Conservation (phyloP, 108 stramenopile genomes). For the Fistulifera pelliculosa region DNA sequence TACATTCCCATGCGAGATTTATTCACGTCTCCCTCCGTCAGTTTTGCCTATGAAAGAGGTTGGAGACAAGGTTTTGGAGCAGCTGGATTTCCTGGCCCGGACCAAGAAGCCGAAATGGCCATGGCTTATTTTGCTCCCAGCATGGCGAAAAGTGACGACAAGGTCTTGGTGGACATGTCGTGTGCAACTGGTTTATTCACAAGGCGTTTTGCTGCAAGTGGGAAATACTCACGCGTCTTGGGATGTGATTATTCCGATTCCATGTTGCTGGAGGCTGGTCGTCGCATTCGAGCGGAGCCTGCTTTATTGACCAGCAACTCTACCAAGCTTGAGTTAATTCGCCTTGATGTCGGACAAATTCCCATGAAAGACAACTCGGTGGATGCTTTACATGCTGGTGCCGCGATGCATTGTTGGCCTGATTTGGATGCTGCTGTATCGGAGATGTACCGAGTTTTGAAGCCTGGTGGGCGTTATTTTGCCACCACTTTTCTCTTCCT, state of each 20-base stretch:
- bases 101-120: constrained; percentile 75
- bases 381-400: constrained; percentile 87
- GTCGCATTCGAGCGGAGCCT: constrained; percentile 54
- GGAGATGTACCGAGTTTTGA: constrained; percentile 85
- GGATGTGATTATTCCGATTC: constrained; percentile 88
- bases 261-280: constrained; percentile 85
- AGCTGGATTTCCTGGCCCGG: constrained; percentile 90
- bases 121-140: constrained; percentile 72
- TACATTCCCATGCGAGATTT: constrained; percentile 66
- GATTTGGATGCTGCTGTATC: constrained; percentile 62
- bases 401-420: constrained; percentile 98
- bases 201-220: constrained; percentile 67
- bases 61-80: constrained; percentile 86
- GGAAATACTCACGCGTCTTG: constrained; percentile 71
- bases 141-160: constrained; percentile 17
- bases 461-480: constrained; percentile 89
- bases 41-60: constrained; percentile 90
- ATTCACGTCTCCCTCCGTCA: constrained; percentile 82
- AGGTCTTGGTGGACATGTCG: constrained; percentile 88
- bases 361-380: constrained; percentile 67
- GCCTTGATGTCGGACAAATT: constrained; percentile 83
- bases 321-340: constrained; percentile 69
- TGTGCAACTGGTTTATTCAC: constrained; percentile 91
- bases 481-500: constrained; percentile 85
- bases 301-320: constrained; percentile 14